Base-by-base conservation (phyloP, 2,329 filamentous ascomycete genomes). In the Fusarium denticulatum region DNA sequence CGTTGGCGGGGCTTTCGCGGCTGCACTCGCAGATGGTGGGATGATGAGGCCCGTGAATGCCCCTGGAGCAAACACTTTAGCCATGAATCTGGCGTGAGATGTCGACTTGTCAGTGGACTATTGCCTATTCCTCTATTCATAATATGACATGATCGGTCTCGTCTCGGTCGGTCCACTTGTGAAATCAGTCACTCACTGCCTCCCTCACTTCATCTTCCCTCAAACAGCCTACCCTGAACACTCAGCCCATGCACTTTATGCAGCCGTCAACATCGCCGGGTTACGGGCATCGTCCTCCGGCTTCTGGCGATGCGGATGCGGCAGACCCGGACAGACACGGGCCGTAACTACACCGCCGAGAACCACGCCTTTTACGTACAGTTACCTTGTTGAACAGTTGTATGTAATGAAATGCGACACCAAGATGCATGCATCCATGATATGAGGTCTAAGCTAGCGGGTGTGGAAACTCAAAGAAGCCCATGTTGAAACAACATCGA, bases 241-340 rank as follows among this genome's bases (percentile, higher is more conserved):
- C 24, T 28, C 24, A 36, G 16, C 34, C n/a, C 22, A 30, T 16
- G 1, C 22, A 40, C 9, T 43, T 52, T 53, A 36, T 36, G 32
- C 42, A 57, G 4, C 42, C 69, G 36, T 55, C 13, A 36, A 47
- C 45, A 30, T 73, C 64, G 67, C 71, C 67, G 59, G 55, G 50
- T 52, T 58, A 64, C 67, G 63, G 71, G 36, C 40, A 59, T 60
- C 5, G 15, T 18, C 66, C 71, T 64, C 69, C 72, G 72, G 45
- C 60, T 73, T 75, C 68, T 73, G 72, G 72, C 72, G 69, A 74
- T 70, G 55, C 68, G 68, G 64, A 63, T 67, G 72, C 28, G 56
- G 26, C 32, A 47, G 56, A 34, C 18, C 57, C 72, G 72, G 72
- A 67, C 32, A 75, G 72, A 74, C 50, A 36, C 72, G 72, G 72